phyloP scores from a whole-genome alignment of 495 filamentous ascomycete species.

The Daldinia grandis region DNA sequence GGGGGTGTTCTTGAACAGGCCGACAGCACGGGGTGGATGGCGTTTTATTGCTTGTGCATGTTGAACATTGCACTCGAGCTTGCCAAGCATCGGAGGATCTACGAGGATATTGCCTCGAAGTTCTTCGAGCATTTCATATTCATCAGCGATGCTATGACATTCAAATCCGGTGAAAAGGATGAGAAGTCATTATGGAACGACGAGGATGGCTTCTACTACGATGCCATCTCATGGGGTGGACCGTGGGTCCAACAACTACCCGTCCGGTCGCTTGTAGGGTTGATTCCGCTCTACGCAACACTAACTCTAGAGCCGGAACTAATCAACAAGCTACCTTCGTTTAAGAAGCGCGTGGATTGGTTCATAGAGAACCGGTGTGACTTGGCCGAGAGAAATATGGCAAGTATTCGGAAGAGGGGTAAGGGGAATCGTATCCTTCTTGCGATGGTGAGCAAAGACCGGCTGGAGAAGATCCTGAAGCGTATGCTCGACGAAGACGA shows the following conservation, averaged over 20 bases:
- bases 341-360: constrained; percentile 92
- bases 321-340: constrained; percentile 89
- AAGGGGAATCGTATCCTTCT: constrained; percentile 87
- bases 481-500: constrained; percentile 95
- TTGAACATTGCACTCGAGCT: constrained; percentile 94
- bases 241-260: constrained; percentile 93
- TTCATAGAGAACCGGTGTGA: constrained; percentile 87
- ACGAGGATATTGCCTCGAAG: constrained; percentile 97
- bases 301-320: constrained; percentile 92
- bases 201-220: constrained; percentile 96
- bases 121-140: constrained; percentile 99
- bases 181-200: constrained; percentile 94
- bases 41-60: constrained; percentile 94
- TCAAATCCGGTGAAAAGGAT: constrained; percentile 74
- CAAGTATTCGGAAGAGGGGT: constrained; percentile 85
- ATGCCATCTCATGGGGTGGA: constrained; percentile 94
- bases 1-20: constrained; percentile 94
- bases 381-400: constrained; percentile 89
- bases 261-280: constrained; percentile 86
- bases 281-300: constrained; percentile 93
- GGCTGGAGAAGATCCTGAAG: constrained; percentile 82
- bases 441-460: constrained; percentile 87
- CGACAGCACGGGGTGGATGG: constrained; percentile 99
- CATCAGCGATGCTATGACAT: constrained; percentile 98
- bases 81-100: constrained; percentile 93